These are phyloP conservation scores for Chaetomium strumarium DNA, from an alignment of 2,329 filamentous ascomycete species.

Conservation along the genomic window DNA sequence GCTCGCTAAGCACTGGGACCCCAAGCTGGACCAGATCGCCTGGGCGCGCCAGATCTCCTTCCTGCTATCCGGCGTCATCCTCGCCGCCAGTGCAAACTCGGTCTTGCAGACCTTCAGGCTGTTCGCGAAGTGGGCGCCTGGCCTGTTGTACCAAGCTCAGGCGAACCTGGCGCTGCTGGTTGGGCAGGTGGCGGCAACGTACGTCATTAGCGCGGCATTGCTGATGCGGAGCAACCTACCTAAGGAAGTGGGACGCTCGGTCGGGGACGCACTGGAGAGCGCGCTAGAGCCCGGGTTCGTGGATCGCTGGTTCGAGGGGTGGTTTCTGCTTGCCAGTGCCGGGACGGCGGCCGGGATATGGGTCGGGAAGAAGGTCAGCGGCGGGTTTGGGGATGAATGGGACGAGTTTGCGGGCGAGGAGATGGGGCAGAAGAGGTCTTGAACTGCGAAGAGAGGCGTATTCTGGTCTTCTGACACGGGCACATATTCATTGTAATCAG, in stretches of 20 bases:
- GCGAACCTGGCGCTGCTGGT: slow-evolving; percentile 74
- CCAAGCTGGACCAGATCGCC: slow-evolving; percentile 70
- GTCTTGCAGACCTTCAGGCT: slow-evolving; percentile 81
- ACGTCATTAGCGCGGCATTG: slow-evolving; percentile 75
- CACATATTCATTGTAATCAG: not conserved
- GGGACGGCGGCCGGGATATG: slow-evolving; percentile 67
- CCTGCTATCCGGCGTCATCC: slow-evolving; percentile 73
- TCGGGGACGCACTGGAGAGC: slow-evolving; percentile 70
- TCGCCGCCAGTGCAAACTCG: slow-evolving; percentile 73
- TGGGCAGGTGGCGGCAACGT: slow-evolving; percentile 75
- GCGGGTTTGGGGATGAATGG: slow-evolving; percentile 48
- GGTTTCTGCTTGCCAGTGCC: slow-evolving; percentile 67
- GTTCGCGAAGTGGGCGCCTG: slow-evolving; percentile 68
- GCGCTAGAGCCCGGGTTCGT: slow-evolving; percentile 68
- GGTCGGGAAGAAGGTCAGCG: slow-evolving; percentile 57
- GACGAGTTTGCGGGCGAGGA: slow-evolving; percentile 60
- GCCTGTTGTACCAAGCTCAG: slow-evolving; percentile 65
- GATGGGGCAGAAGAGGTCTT: slow-evolving; percentile 64
- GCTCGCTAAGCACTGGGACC: slow-evolving; percentile 77
- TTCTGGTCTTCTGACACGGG: not conserved
- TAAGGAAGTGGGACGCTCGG: slow-evolving; percentile 67
- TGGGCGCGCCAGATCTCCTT: slow-evolving; percentile 86
- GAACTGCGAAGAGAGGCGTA: slow-evolving; percentile 20
- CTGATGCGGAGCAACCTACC: slow-evolving; percentile 75
- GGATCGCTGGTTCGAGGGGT: slow-evolving; percentile 81